Evolutionary conservation across 2,329 filamentous ascomycete species (phyloP), one percentile per base, ranked within the genome.

Genomic region (Pochonia chlamydosporia): DNA sequence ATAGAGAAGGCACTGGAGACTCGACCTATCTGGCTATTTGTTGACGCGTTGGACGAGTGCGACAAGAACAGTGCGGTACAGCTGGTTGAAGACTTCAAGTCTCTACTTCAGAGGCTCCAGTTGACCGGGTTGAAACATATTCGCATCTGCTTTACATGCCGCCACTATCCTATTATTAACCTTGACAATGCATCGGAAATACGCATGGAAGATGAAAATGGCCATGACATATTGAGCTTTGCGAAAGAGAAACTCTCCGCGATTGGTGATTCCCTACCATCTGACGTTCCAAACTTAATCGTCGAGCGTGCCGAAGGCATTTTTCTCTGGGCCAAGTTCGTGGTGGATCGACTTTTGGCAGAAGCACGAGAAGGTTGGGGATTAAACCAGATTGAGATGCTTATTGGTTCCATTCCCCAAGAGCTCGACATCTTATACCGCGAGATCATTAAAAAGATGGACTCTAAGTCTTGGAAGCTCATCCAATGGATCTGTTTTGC

Each of bases 301-400:
- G 54, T 49, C 3, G 3, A 44, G 2, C 56, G 55, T 10, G 59
- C 66, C 2, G 18, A 43, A 0, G 65, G 67, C 3, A 48, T 69
- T 5, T 70, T 69, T 42, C 51, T 67, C 20, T 70, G 67, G 68
- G 64, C 62, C 0, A 43, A 25, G n/a, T 54, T 70, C 13, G 62
- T 65, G 0, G 50, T 59, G 5, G 33, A 55, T 0, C 35, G 30
- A 11, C 53, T 55, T 10, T 18, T 59, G 1, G 1, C 52, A 62
- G 5, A 36, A 56, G 1, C 20, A 24, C 0, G 23, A 52, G 4
- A 56, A 57, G 1, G 25, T 25, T 3, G n/a, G n/a, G n/a, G n/a
- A n/a, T n/a, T n/a, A n/a, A 31, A 31, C 9, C 28, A 31, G 14
- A 31, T 31, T 8, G 28, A 31, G 28, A 50, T 64, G 3, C 24